Base-by-base conservation (phyloP, 2,329 filamentous ascomycete species). In the Fusarium euwallaceae region DNA sequence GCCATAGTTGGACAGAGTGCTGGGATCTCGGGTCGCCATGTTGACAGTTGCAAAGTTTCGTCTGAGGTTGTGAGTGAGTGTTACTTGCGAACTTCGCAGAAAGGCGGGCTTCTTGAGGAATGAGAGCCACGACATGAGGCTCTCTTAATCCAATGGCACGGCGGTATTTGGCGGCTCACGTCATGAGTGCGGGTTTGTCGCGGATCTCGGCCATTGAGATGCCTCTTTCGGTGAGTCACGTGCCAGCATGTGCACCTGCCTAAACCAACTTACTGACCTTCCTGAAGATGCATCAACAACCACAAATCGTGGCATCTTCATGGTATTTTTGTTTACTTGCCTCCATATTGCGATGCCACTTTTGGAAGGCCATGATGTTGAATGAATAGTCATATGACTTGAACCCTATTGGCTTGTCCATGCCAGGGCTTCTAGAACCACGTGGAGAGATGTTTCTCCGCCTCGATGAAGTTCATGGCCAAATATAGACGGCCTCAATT, bases 1-100 rank as follows among this genome's bases (percentile, higher is more conserved):
- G 83, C 94, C 92, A 84, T 98, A 98, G 86, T 98, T 98, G 81
- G 94, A 93, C 69, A 97, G 86, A 29, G 97, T 98, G 83, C 95
- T 97, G 63, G 95, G 95, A 84, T 98, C 96, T 80, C 94, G 90
- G 61, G 76, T 79, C 59, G 76, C 73, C 82, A 82, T 82, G 59
- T 69, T 80, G 71, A 77, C 71, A 12, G 80, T 76, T 70, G 80
- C 80, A 62, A 83, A 80, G 65, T 75, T 73, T 67, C 80, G 78
- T 67, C 72, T 75, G 12, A 77, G 62, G 45, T 75, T 79, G 60
- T 70, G 73, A 59, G 65, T 73, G 69, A 78, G 66, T 59, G 76
- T 77, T 51, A 69, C 67, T 67, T 78, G 76, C 37, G 66, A 74
- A 64, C 69, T 72, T 73, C 72, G 76, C 67, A 78, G 69, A 70